Evolutionary conservation across 2,329 filamentous ascomycete genomes (phyloP), one percentile per base, ranked within the genome.

Genomic region (Didymellaceae sp.): DNA sequence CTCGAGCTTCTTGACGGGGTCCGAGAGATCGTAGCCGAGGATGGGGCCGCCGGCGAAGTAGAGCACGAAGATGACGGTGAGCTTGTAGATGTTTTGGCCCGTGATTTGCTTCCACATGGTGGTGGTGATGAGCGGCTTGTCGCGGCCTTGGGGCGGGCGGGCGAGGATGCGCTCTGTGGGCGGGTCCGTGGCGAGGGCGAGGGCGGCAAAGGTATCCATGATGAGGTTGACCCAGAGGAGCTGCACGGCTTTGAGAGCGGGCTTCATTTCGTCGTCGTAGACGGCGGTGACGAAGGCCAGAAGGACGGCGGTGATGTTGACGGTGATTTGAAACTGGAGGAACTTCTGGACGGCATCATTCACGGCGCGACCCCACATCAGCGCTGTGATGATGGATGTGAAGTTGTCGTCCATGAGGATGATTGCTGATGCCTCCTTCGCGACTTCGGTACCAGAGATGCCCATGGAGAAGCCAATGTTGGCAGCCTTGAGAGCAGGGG

Each of bases 291-390:
- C 77, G 81, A 97, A 97, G 73, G 97, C 97, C 5, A 93, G 96
- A 18, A 97, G 90, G 20, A 97, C 94, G 74, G 97, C 93, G 61
- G 93, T 94, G 62, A 97, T 97, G 79, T 97, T 97, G 55, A 93
- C 96, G 5, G 92, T 97, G 73, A 99, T 97, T 59, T 97, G 83
- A 74, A 97, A 97, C 43, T 67, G 90, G 74, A 97, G 96, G 76
- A 97, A 97, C 74, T 97, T 94, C 73, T 97, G 93, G 3, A 94
- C 97, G 78, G 97, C 97, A 85, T 93, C 96, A 81, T 96, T 97
- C 75, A 97, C 97, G 54, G 91, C 91, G 56, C 94, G 87, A 45
- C 93, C 94, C 77, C 97, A 94, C 75, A 97, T 92, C 51, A 97
- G 90, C 30, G 94, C 93, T 40, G 90, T 82, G 72, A 96, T 90